These are phyloP conservation scores for Sporothrix pallida DNA, from an alignment of 2,329 filamentous ascomycete genomes.

Conservation along the genomic window DNA sequence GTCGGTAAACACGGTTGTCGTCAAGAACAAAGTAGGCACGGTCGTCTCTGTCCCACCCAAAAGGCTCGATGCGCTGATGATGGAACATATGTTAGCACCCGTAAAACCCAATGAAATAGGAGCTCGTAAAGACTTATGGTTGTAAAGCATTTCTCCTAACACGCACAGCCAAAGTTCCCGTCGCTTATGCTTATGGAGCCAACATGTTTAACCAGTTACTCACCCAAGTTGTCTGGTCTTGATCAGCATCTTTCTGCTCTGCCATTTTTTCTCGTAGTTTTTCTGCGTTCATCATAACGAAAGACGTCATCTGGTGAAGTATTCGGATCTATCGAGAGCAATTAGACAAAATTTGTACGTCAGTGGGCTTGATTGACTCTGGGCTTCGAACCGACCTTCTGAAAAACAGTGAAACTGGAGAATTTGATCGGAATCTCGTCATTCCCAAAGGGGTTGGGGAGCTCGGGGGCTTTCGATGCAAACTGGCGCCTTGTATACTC, in stretches of 20 bases:
- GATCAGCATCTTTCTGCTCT: conserved; percentile 79
- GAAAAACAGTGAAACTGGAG: conserved; percentile 78
- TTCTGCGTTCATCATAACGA: conserved; percentile 87
- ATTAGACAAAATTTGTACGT: not conserved
- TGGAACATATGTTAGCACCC: not conserved
- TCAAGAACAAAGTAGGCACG: conserved; percentile 89
- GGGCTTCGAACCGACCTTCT: conserved; percentile 61
- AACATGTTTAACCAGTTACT: conserved; percentile 42
- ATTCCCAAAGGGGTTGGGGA: conserved; percentile 80
- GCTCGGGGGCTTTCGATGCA: conserved; percentile 74
- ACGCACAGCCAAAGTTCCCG: conserved; percentile 36
- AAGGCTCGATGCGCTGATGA: conserved; percentile 72
- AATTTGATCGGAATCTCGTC: conserved; percentile 77
- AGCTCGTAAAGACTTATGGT: no score
- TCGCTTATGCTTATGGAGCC: not conserved
- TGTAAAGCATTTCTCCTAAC: no score
- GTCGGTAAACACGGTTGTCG: conserved; percentile 89
- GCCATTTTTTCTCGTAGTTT: conserved; percentile 85
- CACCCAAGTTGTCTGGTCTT: conserved; percentile 88
- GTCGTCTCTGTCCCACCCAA: conserved; percentile 88
- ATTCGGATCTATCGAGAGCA: conserved; percentile 65
- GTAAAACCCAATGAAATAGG: no score
- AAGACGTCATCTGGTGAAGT: conserved; percentile 85
- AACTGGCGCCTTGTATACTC: conserved; percentile 93
- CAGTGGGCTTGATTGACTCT: not conserved